Evolutionary conservation across 192 early-diverging fungal species (phyloP), one percentile per base, ranked within the genome.

Genomic region (Entomortierella chlamydospora): DNA sequence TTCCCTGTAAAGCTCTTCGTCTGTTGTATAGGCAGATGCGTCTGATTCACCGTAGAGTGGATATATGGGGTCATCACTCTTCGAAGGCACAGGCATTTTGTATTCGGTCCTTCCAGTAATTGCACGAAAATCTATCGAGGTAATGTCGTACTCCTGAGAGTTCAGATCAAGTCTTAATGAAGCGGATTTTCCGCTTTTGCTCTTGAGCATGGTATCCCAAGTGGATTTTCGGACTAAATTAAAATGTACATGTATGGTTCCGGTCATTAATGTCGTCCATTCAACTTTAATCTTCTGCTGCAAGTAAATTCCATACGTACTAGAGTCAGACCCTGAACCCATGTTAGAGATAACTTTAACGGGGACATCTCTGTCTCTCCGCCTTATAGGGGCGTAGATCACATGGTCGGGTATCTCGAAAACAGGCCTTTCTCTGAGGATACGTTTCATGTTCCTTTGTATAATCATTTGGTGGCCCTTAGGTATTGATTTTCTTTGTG

Each of bases 31-130:
- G 3, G 39, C 76, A 17, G 67, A 70, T 3, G 76, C 76, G 11
- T 79, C 76, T 4, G 76, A 79, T 9, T 79, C 76, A 0, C 76
- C 76, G 39, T 79, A 79, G 15, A 61, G 31, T 23, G 76, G 76
- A 22, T 57, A 64, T 15, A 70, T 28, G 26, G 28, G 18, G 26
- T 79, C 65, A 6, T 61, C 55, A 2, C n/a, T 57, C 1, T 47
- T 4, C 28, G 47, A 23, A 18, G 9, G 0, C 9, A 23, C 17
- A 11, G 41, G 2, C 30, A 47, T 10, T 9, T n/a, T 1, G 2
- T 31, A 31, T 33, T 5, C 29, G n/a, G 7, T 13, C 33, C 47
- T 58, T 28, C 49, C 52, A 8, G 56, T 79, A 12, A 64, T 37
- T 12, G 60, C 42, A 9, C 56, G 61, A 52, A 70, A 79, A 28